Evolutionary conservation across 1,139 yeast genomes (phyloP).

Genomic region (Protomyces inouyei): DNA sequence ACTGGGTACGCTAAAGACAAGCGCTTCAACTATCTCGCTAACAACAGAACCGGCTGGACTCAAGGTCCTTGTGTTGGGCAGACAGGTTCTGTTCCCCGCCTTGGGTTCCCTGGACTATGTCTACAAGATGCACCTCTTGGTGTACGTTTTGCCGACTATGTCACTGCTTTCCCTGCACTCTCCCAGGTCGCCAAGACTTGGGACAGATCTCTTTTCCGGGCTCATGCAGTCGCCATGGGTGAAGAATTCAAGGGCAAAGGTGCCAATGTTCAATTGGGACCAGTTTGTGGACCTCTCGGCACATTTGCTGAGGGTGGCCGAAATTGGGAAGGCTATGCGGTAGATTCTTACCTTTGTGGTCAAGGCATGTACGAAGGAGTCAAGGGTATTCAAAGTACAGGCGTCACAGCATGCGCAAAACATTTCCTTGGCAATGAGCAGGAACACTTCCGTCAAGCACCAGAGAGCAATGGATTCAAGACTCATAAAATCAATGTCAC

Average conservation of each 20-base stretch:
- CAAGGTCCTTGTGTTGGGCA: slow-evolving; percentile 62
- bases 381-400: slow-evolving; percentile 55
- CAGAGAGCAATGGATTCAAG: slow-evolving; percentile 47
- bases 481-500: not conserved
- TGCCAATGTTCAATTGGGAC: slow-evolving; percentile 50
- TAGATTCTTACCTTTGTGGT: slow-evolving; percentile 64
- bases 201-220: slow-evolving; percentile 50
- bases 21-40: not conserved
- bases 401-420: slow-evolving; percentile 53
- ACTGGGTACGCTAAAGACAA: slow-evolving; percentile 43
- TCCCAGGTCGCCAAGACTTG: slow-evolving; percentile 57
- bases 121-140: slow-evolving; percentile 66
- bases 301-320: slow-evolving; percentile 60
- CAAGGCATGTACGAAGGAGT: slow-evolving; percentile 52
- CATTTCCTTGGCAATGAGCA: slow-evolving; percentile 61
- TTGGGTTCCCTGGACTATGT: slow-evolving; percentile 56
- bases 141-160: slow-evolving; percentile 55
- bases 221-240: slow-evolving; percentile 57
- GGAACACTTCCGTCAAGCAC: slow-evolving; percentile 58
- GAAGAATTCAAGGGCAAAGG: slow-evolving; percentile 54
- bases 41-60: slow-evolving; percentile 50
- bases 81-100: slow-evolving; percentile 56
- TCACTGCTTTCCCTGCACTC: slow-evolving; percentile 57
- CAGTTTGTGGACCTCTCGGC: slow-evolving; percentile 59
- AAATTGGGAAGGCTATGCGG: slow-evolving; percentile 63